Conservation (phyloP, 2,329 filamentous ascomycete species). For the Trichoderma atroviride region DNA sequence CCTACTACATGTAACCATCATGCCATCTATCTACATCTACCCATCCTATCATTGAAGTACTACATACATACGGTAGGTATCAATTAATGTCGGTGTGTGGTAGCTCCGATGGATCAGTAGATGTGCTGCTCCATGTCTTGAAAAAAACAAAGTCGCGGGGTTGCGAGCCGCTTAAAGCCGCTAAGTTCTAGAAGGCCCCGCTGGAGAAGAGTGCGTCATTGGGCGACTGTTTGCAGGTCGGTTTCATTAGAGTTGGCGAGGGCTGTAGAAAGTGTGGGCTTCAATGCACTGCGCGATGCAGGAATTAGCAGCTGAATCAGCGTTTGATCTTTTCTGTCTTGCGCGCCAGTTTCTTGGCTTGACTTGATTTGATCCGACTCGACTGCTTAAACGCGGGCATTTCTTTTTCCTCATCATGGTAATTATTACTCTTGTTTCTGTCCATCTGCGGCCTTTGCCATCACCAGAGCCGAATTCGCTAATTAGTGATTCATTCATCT, state of each 20-base stretch:
- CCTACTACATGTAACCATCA: neutral
- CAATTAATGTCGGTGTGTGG: neutral
- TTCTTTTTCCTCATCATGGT: conserved; percentile 9
- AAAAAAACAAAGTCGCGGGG: conserved; percentile 1
- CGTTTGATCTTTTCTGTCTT: neutral
- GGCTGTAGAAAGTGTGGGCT: neutral
- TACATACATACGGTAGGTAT: too few relatives aligned
- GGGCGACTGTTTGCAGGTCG: neutral
- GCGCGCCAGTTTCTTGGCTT: neutral
- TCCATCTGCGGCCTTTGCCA: neutral
- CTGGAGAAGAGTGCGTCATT: conserved; percentile 19
- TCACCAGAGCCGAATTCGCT: neutral
- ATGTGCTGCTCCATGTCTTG: neutral
- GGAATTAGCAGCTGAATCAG: neutral
- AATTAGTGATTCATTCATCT: neutral
- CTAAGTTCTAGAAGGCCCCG: conserved; percentile 14
- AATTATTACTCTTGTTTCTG: neutral
- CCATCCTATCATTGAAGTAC: neutral
- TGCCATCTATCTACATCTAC: neutral
- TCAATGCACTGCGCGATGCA: neutral
- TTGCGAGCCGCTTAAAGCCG: conserved; percentile 15
- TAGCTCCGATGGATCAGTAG: neutral
- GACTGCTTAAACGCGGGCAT: neutral
- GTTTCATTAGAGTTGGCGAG: neutral
- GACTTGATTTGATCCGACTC: neutral